Evolutionary conservation across 495 filamentous ascomycete genomes (phyloP).

Genomic region (Xanthoparmelia taractica): DNA sequence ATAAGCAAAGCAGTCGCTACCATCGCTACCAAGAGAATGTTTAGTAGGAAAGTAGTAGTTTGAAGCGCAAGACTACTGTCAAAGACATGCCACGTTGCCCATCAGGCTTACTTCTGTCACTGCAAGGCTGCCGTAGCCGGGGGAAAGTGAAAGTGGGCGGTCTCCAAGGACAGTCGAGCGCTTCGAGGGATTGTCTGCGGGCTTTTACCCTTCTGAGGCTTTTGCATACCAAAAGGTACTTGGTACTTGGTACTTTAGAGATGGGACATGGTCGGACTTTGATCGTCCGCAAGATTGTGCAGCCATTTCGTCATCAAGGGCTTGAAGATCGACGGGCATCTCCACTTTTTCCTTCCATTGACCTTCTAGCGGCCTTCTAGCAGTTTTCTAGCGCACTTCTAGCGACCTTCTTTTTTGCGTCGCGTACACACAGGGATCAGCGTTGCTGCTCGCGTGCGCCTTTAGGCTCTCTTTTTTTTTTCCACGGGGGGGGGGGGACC

Average conservation of each 20-base stretch:
- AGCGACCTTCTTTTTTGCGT: neutral
- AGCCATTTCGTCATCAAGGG: neutral
- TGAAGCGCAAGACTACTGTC: slow-evolving; percentile 3
- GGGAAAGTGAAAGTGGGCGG: neutral
- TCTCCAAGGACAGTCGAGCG: neutral
- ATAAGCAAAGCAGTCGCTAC: too few species aligned
- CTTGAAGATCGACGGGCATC: neutral
- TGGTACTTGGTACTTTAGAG: too few species aligned
- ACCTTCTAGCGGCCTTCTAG: neutral
- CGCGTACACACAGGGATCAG: neutral
- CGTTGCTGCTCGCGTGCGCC: neutral
- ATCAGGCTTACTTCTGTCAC: neutral
- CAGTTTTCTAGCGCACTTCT: neutral
- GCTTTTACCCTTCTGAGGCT: neutral
- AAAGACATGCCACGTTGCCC: slow-evolving; percentile 2
- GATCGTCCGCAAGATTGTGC: neutral
- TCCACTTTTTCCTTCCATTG: neutral
- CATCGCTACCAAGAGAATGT: too few species aligned
- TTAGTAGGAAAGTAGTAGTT: neutral
- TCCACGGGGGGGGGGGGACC: neutral
- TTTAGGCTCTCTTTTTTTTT: neutral
- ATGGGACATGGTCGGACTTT: neutral
- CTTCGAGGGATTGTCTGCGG: neutral
- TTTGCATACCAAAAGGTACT: neutral
- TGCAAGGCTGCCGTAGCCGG: neutral